A percentile compares a stretch with the other conserved stretches of the same genome.
These are phyloP conservation scores for Andrographis paniculata DNA, from an alignment of 305 asterid species.

Conservation along the genomic window DNA sequence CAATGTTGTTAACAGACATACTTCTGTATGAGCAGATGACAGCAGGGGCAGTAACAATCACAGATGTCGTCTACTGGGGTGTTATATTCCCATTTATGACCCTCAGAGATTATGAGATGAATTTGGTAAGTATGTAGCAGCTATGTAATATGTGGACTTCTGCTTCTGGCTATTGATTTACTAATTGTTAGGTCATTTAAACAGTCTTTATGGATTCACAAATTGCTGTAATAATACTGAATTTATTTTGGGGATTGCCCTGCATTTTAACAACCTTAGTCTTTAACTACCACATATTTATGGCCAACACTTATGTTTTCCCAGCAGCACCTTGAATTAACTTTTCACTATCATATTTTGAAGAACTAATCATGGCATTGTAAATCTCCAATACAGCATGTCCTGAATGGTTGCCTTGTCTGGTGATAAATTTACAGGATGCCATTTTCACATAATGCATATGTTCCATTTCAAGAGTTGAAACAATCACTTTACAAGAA, in stretches of 20 bases:
- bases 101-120: slow-evolving; percentile 63
- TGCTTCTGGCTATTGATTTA: slow-evolving; percentile 11
- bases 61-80: slow-evolving; percentile 74
- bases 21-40: slow-evolving; percentile 53
- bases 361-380: not conserved
- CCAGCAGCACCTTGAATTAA: not conserved
- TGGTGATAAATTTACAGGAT: slow-evolving; percentile 1
- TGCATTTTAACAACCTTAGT: not conserved
- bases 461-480: not conserved
- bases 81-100: slow-evolving; percentile 72
- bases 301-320: not conserved
- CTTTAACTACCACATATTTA: too few relatives aligned
- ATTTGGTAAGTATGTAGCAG: slow-evolving; percentile 54
- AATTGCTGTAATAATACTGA: slow-evolving; percentile 1
- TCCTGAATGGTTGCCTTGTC: not conserved
- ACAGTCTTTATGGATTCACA: slow-evolving; percentile 3
- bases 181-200: slow-evolving; percentile 1
- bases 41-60: slow-evolving; percentile 83
- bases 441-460: not conserved
- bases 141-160: slow-evolving; percentile 5
- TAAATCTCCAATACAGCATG: not conserved
- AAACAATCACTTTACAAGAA: slow-evolving; percentile 3
- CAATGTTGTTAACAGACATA: not conserved
- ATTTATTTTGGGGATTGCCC: not conserved
- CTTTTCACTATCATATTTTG: not conserved